These are phyloP conservation scores for Mortierella hygrophila DNA, from an alignment of 192 early-diverging fungal species.

Conservation along the genomic window DNA sequence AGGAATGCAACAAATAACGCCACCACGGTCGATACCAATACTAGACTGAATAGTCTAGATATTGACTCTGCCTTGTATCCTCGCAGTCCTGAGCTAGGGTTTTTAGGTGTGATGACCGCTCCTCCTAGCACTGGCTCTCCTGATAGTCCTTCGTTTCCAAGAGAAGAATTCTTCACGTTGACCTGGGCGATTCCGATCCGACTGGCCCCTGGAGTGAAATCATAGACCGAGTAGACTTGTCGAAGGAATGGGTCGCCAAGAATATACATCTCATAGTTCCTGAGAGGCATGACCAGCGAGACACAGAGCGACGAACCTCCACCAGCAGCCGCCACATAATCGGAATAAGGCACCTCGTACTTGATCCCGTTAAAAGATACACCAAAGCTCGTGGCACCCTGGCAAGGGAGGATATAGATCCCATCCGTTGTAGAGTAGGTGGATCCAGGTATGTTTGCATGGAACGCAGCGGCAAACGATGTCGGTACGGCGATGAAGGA, in stretches of 20 bases:
- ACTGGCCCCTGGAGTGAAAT: slow-evolving; percentile 18
- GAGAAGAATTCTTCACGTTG: slow-evolving; percentile 9
- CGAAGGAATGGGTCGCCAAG: slow-evolving; percentile 28
- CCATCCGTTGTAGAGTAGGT: slow-evolving; percentile 12
- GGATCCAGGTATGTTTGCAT: slow-evolving; percentile 24
- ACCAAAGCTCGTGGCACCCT: slow-evolving; percentile 14
- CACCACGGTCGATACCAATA: not conserved
- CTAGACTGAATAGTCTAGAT: not conserved
- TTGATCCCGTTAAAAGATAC: slow-evolving; percentile 29
- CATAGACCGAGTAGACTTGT: slow-evolving; percentile 25
- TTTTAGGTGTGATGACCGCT: slow-evolving; percentile 16
- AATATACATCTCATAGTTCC: slow-evolving; percentile 34
- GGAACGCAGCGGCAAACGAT: slow-evolving; percentile 16
- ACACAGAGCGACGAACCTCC: slow-evolving; percentile 18
- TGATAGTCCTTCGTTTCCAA: slow-evolving; percentile 21
- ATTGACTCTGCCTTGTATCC: not conserved
- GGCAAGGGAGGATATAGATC: slow-evolving; percentile 18
- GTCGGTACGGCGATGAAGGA: slow-evolving; percentile 30
- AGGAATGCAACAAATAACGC: not conserved
- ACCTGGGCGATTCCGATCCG: slow-evolving; percentile 18
- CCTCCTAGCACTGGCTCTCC: slow-evolving; percentile 23
- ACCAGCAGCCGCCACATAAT: not conserved
- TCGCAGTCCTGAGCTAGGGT: not conserved
- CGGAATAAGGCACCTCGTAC: slow-evolving; percentile 25
- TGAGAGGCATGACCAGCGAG: slow-evolving; percentile 24